A percentile compares a stretch with the other conserved stretches of the same genome.
Evolutionary conservation across 345 rosid genomes (phyloP).

Genomic region (Citrus glauca): DNA sequence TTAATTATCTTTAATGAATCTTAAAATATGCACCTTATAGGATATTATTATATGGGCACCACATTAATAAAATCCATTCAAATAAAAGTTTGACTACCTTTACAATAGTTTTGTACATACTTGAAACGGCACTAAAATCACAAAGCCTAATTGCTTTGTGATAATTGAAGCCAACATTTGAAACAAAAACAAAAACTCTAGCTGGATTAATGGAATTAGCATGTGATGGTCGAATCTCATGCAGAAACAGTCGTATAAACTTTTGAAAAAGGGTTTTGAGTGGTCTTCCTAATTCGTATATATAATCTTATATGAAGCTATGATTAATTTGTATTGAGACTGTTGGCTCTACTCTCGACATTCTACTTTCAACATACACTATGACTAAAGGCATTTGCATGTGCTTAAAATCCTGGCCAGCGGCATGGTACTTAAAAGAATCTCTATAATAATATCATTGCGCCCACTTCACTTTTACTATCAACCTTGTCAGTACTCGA

Average conservation of each 20-base stretch:
- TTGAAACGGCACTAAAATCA: not conserved
- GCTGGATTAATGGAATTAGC: slow-evolving; percentile 11
- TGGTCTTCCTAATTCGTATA: not conserved
- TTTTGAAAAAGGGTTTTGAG: slow-evolving; percentile 6
- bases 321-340: slow-evolving; percentile 3
- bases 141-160: not conserved
- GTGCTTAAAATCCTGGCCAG: slow-evolving; percentile 17
- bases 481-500: slow-evolving; percentile 7
- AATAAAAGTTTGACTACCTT: slow-evolving; percentile 1
- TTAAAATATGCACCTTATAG: not conserved
- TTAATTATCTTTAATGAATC: not conserved
- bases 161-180: not conserved
- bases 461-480: not conserved
- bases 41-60: no score
- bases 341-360: slow-evolving; percentile 16
- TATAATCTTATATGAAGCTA: not conserved
- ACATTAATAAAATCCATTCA: not conserved
- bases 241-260: slow-evolving; percentile 10
- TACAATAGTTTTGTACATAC: not conserved
- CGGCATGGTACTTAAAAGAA: not conserved
- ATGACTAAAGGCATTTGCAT: slow-evolving; percentile 12
- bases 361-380: slow-evolving; percentile 3
- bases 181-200: slow-evolving; percentile 10
- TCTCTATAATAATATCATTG: not conserved
- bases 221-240: slow-evolving; percentile 15